These are phyloP conservation scores for Pseudopyricularia javanii DNA, from an alignment of 2,329 filamentous ascomycete species.

Conservation along the genomic window DNA sequence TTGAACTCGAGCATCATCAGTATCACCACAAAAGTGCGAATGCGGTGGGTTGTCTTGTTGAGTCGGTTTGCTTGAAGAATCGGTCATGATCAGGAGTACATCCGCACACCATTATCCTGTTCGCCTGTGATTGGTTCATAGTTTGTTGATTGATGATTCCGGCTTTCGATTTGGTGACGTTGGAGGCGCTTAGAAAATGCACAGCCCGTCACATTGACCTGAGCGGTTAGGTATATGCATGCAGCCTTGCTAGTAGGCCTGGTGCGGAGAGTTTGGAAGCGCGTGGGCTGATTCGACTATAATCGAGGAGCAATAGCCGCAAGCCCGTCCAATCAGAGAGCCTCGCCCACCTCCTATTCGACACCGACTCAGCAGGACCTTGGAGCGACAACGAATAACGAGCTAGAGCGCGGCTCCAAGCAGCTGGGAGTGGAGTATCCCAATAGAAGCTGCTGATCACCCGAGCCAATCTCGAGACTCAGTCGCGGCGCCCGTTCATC, in stretches of 20 bases:
- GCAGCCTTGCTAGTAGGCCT: neutral
- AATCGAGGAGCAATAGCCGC: neutral
- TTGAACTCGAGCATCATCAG: too few relatives aligned
- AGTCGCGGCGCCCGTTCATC: neutral
- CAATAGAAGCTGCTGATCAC: neutral
- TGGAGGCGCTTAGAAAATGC: neutral
- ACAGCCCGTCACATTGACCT: neutral
- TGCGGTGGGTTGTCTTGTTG: too few relatives aligned
- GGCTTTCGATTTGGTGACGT: neutral
- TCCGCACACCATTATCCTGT: neutral
- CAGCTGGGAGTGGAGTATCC: neutral
- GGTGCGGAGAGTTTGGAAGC: neutral
- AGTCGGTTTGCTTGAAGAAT: too few relatives aligned
- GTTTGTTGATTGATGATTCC: neutral
- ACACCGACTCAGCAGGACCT: neutral
- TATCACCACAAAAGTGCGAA: too few relatives aligned
- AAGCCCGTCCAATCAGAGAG: neutral
- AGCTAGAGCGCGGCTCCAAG: neutral
- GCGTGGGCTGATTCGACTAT: neutral
- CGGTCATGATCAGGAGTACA: too few relatives aligned
- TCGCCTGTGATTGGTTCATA: neutral
- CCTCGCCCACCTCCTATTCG: neutral
- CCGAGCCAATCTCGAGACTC: neutral
- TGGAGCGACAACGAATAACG: neutral
- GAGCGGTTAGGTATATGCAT: neutral